Evolutionary conservation across 768 basidiomycete species (phyloP).

Genomic region (Sporobolomyces roseus): DNA sequence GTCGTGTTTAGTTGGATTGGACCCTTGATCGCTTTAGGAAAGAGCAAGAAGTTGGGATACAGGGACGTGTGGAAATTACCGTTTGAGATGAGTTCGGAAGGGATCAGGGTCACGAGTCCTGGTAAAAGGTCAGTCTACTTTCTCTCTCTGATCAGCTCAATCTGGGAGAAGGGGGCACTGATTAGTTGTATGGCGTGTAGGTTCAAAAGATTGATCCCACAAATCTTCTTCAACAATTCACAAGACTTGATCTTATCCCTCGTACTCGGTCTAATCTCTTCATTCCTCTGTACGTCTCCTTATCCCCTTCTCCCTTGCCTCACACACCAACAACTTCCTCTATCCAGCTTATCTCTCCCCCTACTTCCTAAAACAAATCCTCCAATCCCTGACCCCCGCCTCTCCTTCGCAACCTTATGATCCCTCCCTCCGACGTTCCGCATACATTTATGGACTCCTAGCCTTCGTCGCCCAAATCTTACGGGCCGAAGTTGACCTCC

Average conservation of each 20-base stretch:
- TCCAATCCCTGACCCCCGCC: slow-evolving; percentile 22
- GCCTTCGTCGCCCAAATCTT: slow-evolving; percentile 38
- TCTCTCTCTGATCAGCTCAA: background rate
- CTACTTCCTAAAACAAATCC: slow-evolving; percentile 38
- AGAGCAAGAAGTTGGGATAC: slow-evolving; percentile 21
- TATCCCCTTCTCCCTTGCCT: background rate
- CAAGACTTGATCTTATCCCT: slow-evolving; percentile 30
- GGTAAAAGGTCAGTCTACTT: background rate
- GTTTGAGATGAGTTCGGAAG: slow-evolving; percentile 12
- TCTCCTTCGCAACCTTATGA: background rate
- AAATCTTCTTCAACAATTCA: slow-evolving; percentile 36
- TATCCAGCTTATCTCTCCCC: slow-evolving; percentile 25
- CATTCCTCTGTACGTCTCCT: slow-evolving; percentile 15
- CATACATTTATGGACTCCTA: slow-evolving; percentile 40
- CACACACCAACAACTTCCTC: background rate
- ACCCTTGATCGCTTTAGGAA: slow-evolving; percentile 12
- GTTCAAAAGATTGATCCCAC: slow-evolving; percentile 21
- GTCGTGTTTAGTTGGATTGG: slow-evolving; percentile 26
- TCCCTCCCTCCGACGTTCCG: slow-evolving; percentile 11
- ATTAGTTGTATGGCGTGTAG: background rate
- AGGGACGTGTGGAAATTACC: slow-evolving; percentile 33
- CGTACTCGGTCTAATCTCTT: slow-evolving; percentile 15
- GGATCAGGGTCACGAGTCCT: slow-evolving; percentile 6
- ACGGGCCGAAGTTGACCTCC: slow-evolving; percentile 35
- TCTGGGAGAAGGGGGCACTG: background rate